Base-by-base conservation (phyloP, 2,329 filamentous ascomycete genomes). In the Aspergillus eucalypticola region DNA sequence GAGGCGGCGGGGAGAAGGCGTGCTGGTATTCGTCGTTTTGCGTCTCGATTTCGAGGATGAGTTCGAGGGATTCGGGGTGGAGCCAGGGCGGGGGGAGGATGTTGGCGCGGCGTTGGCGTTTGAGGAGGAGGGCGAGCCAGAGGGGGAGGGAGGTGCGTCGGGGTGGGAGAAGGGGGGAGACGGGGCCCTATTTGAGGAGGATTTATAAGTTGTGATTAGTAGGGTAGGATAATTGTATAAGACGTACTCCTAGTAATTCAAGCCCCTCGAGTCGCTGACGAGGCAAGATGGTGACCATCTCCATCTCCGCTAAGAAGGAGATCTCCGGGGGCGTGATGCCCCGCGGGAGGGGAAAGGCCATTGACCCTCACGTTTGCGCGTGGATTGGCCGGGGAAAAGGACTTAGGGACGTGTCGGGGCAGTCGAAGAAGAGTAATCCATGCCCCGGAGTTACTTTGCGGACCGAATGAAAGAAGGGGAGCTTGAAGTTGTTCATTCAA, bases 271-370 rank as follows among this genome's bases (percentile, higher is more conserved):
- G 87, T 65, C 90, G 86, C 76, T 98, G 93, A 56, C 95, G 90
- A 38, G 95, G 95, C 53, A 98, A 87, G 21, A 99, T 86, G 0
- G 93, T 97, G 58, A 99, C 90, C 70, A 92, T 86, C 80, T 98
- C 94, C 92, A 97, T 98, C 80, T 99, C 95, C 77, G 93, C 96
- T 27, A 98, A 82, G 73, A 98, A 99, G 54, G 92, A 90, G 49
- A 96, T 90, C 79, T 99, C 95, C 65, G 90, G 83, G 61, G 95
- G 92, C 69, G 90, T 89, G 48, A 97, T 84, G 76, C 89, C 85
- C 64, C 84, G 81, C 41, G 84, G 84, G 44, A 88, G 80, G 64
- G 85, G 84, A 66, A 87, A 82, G 54, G 86, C 86, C 86, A 88
- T 88, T 57, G 66, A 62, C 48, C 60, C 59, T 65, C 60, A 56